These are phyloP conservation scores for Paracoccidioides brasiliensis DNA, from an alignment of 2,329 filamentous ascomycete genomes.

Conservation along the genomic window DNA sequence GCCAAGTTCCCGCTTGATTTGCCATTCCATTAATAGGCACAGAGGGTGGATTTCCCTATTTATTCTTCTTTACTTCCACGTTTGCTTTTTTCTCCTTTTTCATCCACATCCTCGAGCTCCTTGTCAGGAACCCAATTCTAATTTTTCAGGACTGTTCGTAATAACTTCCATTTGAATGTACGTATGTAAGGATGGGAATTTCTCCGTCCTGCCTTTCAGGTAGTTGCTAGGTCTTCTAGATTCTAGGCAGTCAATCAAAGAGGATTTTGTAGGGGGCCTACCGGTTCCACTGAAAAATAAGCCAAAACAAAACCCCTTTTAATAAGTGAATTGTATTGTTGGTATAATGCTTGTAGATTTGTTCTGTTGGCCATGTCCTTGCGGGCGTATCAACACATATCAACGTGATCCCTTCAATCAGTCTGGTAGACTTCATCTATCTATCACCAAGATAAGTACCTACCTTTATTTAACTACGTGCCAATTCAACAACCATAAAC, in stretches of 20 bases:
- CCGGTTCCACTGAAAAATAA: slow-evolving; percentile 1
- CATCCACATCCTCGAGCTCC: neutral
- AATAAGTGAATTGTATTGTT: neutral
- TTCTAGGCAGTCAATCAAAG: slow-evolving; percentile 4
- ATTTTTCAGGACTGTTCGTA: neutral
- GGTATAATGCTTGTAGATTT: slow-evolving; percentile 12
- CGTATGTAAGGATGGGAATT: neutral
- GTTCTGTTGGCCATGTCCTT: neutral
- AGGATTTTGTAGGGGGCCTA: slow-evolving; percentile 2
- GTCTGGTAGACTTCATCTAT: neutral
- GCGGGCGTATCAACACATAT: too few relatives aligned
- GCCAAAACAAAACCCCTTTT: neutral
- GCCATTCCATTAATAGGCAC: neutral
- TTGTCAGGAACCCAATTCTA: neutral
- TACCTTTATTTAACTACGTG: slow-evolving; percentile 21
- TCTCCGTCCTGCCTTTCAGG: neutral
- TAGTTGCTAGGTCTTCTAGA: slow-evolving; percentile 3
- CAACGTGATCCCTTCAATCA: too few relatives aligned
- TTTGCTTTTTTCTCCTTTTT: neutral
- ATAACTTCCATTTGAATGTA: neutral
- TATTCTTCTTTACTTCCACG: neutral
- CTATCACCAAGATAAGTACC: neutral
- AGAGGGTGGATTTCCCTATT: neutral
- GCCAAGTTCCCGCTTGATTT: neutral
- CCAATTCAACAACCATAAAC: slow-evolving; percentile 20